Percentiles rank a stretch among this genome's conserved stretches.
phyloP scores from a whole-genome alignment of 208 protist species.

The Zelonia costaricensis region DNA sequence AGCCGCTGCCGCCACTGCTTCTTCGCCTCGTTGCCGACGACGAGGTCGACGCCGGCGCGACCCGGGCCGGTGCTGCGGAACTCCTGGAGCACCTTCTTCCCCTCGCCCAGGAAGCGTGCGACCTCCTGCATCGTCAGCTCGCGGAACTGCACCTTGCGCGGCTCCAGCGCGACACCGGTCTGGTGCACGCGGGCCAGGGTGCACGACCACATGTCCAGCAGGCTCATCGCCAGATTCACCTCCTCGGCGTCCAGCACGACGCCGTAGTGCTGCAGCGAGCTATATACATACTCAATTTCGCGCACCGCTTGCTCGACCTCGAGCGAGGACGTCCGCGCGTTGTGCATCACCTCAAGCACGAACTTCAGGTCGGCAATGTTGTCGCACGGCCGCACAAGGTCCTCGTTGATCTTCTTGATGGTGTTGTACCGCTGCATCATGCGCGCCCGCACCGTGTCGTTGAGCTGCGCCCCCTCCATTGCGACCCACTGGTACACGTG shows the following conservation, averaged over 20 bases:
- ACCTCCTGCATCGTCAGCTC: slow-evolving; percentile 93
- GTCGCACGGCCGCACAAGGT: slow-evolving; percentile 86
- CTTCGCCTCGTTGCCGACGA: slow-evolving; percentile 90
- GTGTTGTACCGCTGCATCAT: slow-evolving; percentile 75
- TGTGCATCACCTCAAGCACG: slow-evolving; percentile 94
- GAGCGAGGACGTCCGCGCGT: slow-evolving; percentile 81
- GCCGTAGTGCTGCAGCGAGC: slow-evolving; percentile 93
- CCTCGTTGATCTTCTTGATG: slow-evolving; percentile 86
- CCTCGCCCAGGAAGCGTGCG: slow-evolving; percentile 62
- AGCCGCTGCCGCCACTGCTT: slow-evolving; percentile 86
- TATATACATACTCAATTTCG: slow-evolving; percentile 96
- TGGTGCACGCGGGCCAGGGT: slow-evolving; percentile 79
- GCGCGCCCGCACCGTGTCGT: slow-evolving; percentile 80
- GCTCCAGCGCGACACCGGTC: slow-evolving; percentile 82
- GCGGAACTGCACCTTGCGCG: slow-evolving; percentile 95
- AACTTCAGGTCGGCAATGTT: slow-evolving; percentile 97
- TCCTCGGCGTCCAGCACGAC: slow-evolving; percentile 86
- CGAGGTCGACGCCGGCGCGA: slow-evolving; percentile 82
- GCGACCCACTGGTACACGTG: slow-evolving; percentile 94
- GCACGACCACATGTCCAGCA: slow-evolving; percentile 85
- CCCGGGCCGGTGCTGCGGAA: slow-evolving; percentile 89
- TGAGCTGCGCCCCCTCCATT: slow-evolving; percentile 93
- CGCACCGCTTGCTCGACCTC: slow-evolving; percentile 94
- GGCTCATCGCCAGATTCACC: slow-evolving; percentile 65
- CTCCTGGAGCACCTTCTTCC: slow-evolving; percentile 55